Percentiles rank a stretch among this genome's conserved stretches.
phyloP scores from a whole-genome alignment of 2,329 filamentous ascomycete genomes.

The Phaeoacremonium minimum region DNA sequence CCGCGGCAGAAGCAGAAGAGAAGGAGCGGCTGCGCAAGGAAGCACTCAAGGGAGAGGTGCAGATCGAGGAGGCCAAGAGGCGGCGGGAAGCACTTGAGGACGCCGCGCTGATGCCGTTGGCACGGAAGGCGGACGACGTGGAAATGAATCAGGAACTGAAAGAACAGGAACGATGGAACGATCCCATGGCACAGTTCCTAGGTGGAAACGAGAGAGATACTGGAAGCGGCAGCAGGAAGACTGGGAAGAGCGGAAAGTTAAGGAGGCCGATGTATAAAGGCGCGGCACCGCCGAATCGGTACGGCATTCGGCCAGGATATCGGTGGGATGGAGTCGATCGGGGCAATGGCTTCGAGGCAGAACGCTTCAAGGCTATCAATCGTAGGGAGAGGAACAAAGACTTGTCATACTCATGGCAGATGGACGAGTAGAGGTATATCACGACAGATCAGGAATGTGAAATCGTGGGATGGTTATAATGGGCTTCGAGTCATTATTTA shows the following conservation, averaged over 20 bases:
- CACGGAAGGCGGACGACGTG: slow-evolving; percentile 76
- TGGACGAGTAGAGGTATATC: slow-evolving; percentile 66
- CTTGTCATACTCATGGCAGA: slow-evolving; percentile 90
- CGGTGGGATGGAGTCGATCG: slow-evolving; percentile 97
- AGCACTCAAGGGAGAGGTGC: slow-evolving; percentile 75
- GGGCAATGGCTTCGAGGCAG: slow-evolving; percentile 86
- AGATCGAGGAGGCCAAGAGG: slow-evolving; percentile 62
- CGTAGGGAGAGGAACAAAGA: slow-evolving; percentile 70
- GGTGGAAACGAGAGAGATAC: slow-evolving; percentile 35
- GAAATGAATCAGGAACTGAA: slow-evolving; percentile 82
- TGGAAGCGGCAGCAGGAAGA: slow-evolving; percentile 10
- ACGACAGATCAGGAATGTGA: too few relatives aligned
- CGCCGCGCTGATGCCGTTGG: slow-evolving; percentile 76
- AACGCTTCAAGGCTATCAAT: slow-evolving; percentile 88
- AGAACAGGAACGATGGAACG: slow-evolving; percentile 79
- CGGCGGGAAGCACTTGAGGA: slow-evolving; percentile 69
- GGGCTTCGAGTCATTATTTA: too few relatives aligned
- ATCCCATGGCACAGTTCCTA: slow-evolving; percentile 83
- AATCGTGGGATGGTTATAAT: too few relatives aligned
- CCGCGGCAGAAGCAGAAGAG: slow-evolving; percentile 63
- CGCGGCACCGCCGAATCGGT: slow-evolving; percentile 81
- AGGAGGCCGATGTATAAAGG: slow-evolving; percentile 71
- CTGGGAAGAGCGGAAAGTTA: slow-evolving; percentile 28
- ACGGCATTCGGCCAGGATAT: slow-evolving; percentile 88
- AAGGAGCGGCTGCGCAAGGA: slow-evolving; percentile 64